Percentiles rank a stretch among this genome's conserved stretches.
phyloP scores from a whole-genome alignment of 2,329 filamentous ascomycete genomes.

The Leptodontidium sp. region DNA sequence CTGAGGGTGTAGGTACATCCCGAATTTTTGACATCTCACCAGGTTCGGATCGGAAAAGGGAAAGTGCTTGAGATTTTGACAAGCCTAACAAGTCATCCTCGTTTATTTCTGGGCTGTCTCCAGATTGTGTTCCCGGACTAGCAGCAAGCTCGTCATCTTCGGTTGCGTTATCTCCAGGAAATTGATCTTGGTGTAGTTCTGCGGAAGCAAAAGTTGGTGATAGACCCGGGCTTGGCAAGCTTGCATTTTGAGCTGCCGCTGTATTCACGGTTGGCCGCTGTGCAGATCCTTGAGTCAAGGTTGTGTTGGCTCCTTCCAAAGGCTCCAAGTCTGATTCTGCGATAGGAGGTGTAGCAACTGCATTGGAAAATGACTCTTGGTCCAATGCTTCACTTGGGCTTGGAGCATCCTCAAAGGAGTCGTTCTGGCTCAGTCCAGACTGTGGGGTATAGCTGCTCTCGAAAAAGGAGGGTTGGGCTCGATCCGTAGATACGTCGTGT shows the following conservation, averaged over 20 bases:
- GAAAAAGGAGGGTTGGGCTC: slow-evolving; percentile 36
- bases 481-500: slow-evolving; percentile 51
- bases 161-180: slow-evolving; percentile 54
- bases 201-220: slow-evolving; percentile 87
- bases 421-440: slow-evolving; percentile 52
- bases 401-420: slow-evolving; percentile 42
- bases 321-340: slow-evolving; percentile 75
- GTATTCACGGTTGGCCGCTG: slow-evolving; percentile 68
- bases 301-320: slow-evolving; percentile 60
- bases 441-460: slow-evolving; percentile 57
- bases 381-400: slow-evolving; percentile 34
- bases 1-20: slow-evolving; percentile 44
- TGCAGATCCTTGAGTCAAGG: slow-evolving; percentile 56
- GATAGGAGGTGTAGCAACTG: slow-evolving; percentile 77
- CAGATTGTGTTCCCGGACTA: slow-evolving; percentile 47
- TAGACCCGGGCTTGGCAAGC: slow-evolving; percentile 90
- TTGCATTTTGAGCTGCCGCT: slow-evolving; percentile 83
- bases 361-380: slow-evolving; percentile 65
- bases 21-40: slow-evolving; percentile 41
- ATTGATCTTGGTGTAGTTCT: slow-evolving; percentile 49
- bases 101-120: slow-evolving; percentile 41
- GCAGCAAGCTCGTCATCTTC: slow-evolving; percentile 48
- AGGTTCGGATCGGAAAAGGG: slow-evolving; percentile 41
- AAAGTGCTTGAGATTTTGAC: slow-evolving; percentile 52
- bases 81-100: slow-evolving; percentile 34